A percentile compares a stretch with the other conserved stretches of the same genome.
These are phyloP conservation scores for Coemansia sp. DNA, from an alignment of 192 early-diverging fungal genomes.

Conservation along the genomic window DNA sequence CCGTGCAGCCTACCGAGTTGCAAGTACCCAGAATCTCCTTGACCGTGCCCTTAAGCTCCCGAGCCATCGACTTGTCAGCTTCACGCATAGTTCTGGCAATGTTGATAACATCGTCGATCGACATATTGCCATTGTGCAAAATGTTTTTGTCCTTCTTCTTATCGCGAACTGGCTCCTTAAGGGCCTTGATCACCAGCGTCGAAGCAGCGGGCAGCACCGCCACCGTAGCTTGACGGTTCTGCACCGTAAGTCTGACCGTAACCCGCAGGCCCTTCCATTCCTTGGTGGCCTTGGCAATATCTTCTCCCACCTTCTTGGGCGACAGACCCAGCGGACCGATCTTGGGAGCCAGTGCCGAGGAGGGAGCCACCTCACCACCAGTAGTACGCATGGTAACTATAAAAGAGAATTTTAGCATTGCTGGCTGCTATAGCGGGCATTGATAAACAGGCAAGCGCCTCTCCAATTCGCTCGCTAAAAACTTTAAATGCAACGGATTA, in stretches of 20 bases:
- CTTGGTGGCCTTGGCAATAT: conserved; percentile 99
- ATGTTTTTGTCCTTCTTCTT: conserved; percentile 99
- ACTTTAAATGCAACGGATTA: neutral
- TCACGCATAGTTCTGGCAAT: conserved; percentile 92
- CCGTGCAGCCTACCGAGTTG: conserved; percentile 28
- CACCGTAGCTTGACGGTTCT: conserved; percentile 99
- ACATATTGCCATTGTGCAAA: conserved; percentile 95
- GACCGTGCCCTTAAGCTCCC: conserved; percentile 92
- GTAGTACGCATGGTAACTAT: conserved; percentile 90
- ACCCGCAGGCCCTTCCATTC: conserved; percentile 99
- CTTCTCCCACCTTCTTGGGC: conserved; percentile 99
- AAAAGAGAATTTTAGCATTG: neutral
- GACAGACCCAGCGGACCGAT: conserved; percentile 99
- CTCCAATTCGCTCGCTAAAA: neutral
- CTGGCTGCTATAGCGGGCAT: neutral
- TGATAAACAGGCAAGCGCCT: neutral
- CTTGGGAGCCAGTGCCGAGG: conserved; percentile 97
- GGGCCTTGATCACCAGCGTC: conserved; percentile 92
- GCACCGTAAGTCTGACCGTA: conserved; percentile 97
- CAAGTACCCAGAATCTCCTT: conserved; percentile 48
- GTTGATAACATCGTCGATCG: conserved; percentile 90
- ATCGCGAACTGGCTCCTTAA: conserved; percentile 96
- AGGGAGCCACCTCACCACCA: conserved; percentile 98
- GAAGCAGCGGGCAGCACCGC: conserved; percentile 95
- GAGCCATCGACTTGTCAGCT: conserved; percentile 86